Conservation (phyloP, 148 eudicot species). For the Diospyros lotus region DNA sequence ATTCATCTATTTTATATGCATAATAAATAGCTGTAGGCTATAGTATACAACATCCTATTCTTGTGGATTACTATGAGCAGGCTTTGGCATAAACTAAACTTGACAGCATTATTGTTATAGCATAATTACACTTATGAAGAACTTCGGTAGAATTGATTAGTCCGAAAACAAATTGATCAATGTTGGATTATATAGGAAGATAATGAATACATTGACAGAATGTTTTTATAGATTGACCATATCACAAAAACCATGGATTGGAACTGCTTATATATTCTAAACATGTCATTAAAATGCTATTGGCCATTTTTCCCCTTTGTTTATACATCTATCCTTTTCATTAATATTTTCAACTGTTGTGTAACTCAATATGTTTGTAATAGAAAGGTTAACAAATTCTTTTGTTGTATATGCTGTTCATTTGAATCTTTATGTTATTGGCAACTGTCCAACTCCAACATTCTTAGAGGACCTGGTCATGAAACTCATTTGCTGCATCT, state of each 20-base stretch:
- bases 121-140: not conserved
- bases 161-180: not conserved
- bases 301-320: not conserved
- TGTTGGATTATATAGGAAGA: not conserved
- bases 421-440: not conserved
- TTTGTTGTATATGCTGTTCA: not conserved
- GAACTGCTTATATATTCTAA: not conserved
- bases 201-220: not conserved
- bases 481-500: too few relatives aligned
- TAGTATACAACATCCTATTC: not conserved
- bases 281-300: not conserved
- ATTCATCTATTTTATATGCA: conserved; percentile 4
- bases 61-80: not conserved
- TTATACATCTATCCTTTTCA: not conserved
- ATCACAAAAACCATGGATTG: not conserved
- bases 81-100: not conserved
- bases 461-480: not conserved
- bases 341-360: not conserved
- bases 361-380: not conserved
- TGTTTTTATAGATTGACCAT: not conserved
- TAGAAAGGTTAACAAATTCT: not conserved
- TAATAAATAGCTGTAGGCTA: not conserved
- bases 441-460: not conserved
- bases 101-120: not conserved
- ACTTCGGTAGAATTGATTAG: not conserved